Percentiles rank a stretch among this genome's conserved stretches.
Evolutionary conservation across 768 basidiomycete species (phyloP).

Genomic region (Lentinula detonsa): DNA sequence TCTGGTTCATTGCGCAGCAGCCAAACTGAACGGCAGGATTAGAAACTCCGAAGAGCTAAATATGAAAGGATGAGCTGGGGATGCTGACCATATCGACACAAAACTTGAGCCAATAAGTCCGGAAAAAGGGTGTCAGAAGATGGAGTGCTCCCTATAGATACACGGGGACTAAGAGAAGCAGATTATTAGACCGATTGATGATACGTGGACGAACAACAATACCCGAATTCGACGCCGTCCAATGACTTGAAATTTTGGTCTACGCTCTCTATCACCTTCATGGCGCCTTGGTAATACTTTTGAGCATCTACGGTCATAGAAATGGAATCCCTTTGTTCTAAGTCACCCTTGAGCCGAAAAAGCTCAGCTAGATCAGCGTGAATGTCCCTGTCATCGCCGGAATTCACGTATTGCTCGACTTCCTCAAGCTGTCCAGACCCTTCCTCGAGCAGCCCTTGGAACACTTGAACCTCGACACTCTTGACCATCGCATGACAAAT

Average conservation of each 20-base stretch:
- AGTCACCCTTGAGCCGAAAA: conserved; percentile 49
- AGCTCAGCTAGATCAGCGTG: conserved; percentile 57
- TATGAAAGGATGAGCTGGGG: conserved; percentile 14
- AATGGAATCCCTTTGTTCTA: conserved; percentile 34
- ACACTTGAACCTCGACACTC: conserved; percentile 65
- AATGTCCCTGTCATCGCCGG: conserved; percentile 35
- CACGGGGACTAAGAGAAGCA: conserved; percentile 29
- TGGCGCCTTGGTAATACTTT: conserved; percentile 49
- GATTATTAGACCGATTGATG: background rate
- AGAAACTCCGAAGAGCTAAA: background rate
- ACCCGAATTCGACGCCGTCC: conserved; percentile 44
- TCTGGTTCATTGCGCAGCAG: conserved; percentile 51
- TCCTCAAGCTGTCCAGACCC: conserved; percentile 46
- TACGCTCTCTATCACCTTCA: conserved; percentile 55
- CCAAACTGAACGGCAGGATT: conserved; percentile 45
- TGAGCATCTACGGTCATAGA: conserved; percentile 35
- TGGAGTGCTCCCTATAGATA: conserved; percentile 31
- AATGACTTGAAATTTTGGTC: conserved; percentile 47
- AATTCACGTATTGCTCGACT: conserved; percentile 30
- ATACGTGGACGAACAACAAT: conserved; percentile 10
- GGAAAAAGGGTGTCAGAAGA: conserved; percentile 51
- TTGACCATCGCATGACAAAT: conserved; percentile 58
- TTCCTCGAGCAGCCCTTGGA: conserved; percentile 52
- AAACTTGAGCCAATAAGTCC: conserved; percentile 49
- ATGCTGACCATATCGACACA: conserved; percentile 57